These are phyloP conservation scores for Septoria linicola DNA, from an alignment of 2,329 filamentous ascomycete genomes.

Conservation along the genomic window DNA sequence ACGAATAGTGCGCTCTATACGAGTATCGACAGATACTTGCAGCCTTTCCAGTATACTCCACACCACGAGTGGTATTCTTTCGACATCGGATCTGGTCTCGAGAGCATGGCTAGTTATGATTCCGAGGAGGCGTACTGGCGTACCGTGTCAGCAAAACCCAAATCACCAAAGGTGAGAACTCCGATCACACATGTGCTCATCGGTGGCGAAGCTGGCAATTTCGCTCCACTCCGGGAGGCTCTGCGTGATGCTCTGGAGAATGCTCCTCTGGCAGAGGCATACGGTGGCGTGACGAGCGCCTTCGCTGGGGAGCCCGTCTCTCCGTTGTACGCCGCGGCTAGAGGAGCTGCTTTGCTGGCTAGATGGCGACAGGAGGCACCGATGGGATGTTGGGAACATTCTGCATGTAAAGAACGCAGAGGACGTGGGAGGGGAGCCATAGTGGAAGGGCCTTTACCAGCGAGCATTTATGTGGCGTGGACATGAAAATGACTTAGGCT, in stretches of 20 bases:
- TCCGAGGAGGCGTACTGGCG: background rate
- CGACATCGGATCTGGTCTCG: background rate
- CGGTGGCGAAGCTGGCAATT: background rate
- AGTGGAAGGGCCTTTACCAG: too few relatives aligned
- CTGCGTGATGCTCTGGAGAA: background rate
- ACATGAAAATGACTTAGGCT: too few relatives aligned
- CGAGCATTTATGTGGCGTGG: too few relatives aligned
- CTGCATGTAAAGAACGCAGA: background rate
- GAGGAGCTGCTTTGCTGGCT: conserved; percentile 2
- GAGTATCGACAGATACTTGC: background rate
- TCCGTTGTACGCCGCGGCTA: background rate
- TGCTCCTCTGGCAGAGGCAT: background rate
- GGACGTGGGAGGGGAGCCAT: too few relatives aligned
- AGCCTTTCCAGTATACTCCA: background rate
- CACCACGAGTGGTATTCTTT: background rate
- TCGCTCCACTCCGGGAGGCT: background rate
- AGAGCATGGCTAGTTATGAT: background rate
- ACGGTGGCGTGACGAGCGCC: too few relatives aligned
- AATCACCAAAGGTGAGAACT: too few relatives aligned
- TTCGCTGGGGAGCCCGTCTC: background rate
- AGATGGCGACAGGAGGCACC: conserved; percentile 5
- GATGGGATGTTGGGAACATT: background rate
- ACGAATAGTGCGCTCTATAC: background rate
- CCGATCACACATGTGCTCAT: conserved; percentile 1
- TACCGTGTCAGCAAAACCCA: background rate